Base-by-base conservation (phyloP, 2,329 filamentous ascomycete genomes). In the Karstenula rhodostoma region DNA sequence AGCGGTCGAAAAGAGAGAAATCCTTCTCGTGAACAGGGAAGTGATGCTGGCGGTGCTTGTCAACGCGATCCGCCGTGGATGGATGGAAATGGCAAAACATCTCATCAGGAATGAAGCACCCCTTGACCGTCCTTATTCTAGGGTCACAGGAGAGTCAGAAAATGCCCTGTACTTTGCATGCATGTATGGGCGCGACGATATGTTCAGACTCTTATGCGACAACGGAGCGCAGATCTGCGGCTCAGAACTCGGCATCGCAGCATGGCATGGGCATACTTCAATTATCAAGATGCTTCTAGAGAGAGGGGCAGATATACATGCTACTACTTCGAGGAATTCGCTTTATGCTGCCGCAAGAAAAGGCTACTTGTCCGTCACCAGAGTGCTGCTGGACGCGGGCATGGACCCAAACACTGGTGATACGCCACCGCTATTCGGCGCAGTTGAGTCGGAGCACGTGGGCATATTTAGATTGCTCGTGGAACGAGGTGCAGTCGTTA, bases 181-280 rank as follows among this genome's bases (percentile, higher is more conserved):
- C 43, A 22, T 9, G 10, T 9, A 25, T 2, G 43, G 43, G 5
- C 4, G 19, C 43, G 43, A 46, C 17, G 23, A 46, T 46, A 46
- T 46, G 15, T 10, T 46, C 43, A 17, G 19, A 25, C 9, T n/a
- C 10, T 46, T 46, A 13, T 46, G 15, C 19, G 43, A 46, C 6
- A 46, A 12, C 43, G 43, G 43, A 12, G 43, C 43, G 43, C 43
- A 46, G 43, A 46, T 46, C 12, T 46, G 43, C 10, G 43, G 43
- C 43, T 46, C 43, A 46, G 43, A 46, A 46, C 5, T 46, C 43
- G 23, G 43, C 43, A 46, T 46, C 43, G 43, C 43, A 10, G 43
- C 43, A 25, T 46, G 12, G 15, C 9, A 46, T 3, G 43, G 43
- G 3, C 43, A 46, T 17, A 46, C 15, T 1, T 46, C 43, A 25